phyloP scores from a whole-genome alignment of 495 filamentous ascomycete species.

The Penicillium salamii region DNA sequence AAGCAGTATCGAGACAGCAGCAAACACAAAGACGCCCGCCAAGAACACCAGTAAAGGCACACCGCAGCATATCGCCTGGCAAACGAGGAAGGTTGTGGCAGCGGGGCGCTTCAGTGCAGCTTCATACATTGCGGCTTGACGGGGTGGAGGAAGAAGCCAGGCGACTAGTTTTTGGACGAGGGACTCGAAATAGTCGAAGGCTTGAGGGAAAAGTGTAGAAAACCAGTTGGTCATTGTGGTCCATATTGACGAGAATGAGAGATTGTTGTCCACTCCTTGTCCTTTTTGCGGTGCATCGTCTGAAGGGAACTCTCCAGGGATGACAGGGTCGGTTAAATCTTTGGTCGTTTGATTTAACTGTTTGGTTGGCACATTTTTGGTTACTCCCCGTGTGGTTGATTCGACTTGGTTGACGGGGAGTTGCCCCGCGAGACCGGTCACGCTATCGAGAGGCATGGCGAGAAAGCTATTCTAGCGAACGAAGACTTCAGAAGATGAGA shows the following conservation, averaged over 20 bases:
- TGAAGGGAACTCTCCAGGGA: conserved; percentile 34
- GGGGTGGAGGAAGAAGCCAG: conserved; percentile 27
- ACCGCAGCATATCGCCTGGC: conserved; percentile 38
- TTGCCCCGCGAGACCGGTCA: conserved; percentile 20
- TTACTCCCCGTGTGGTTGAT: conserved; percentile 15
- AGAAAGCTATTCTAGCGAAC: neutral
- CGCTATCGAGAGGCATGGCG: conserved; percentile 30
- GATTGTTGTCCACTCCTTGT: conserved; percentile 16
- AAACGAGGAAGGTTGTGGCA: conserved; percentile 34
- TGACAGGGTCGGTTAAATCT: conserved; percentile 17
- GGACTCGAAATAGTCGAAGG: conserved; percentile 31
- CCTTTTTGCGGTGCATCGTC: conserved; percentile 22
- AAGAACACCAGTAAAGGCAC: conserved; percentile 37
- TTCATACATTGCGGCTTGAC: conserved; percentile 31
- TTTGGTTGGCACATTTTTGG: conserved; percentile 15
- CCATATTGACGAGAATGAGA: conserved; percentile 20
- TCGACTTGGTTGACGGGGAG: conserved; percentile 17
- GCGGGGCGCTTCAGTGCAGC: conserved; percentile 29
- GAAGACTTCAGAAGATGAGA: too few relatives aligned
- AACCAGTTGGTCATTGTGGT: conserved; percentile 13
- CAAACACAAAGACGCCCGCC: conserved; percentile 35
- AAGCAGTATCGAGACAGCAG: conserved; percentile 32
- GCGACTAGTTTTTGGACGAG: conserved; percentile 22
- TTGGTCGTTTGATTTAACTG: conserved; percentile 19
- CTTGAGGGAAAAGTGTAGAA: conserved; percentile 15